These are phyloP conservation scores for Acanthamoeba royreba DNA, from an alignment of 208 protist genomes.

Conservation along the genomic window DNA sequence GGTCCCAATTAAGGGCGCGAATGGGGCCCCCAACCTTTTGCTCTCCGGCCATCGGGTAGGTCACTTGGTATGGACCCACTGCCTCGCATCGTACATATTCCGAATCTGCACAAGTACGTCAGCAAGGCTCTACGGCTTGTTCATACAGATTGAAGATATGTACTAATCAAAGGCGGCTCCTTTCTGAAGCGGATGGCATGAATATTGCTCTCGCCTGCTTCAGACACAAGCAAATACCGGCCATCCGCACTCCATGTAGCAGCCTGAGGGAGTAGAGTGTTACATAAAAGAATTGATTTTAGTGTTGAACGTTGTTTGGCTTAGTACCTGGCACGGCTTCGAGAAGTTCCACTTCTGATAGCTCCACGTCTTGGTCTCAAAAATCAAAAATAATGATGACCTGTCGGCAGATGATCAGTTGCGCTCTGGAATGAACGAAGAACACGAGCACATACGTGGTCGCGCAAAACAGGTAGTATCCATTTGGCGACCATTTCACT, in stretches of 20 bases:
- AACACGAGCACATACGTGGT: no score
- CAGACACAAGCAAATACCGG: not conserved
- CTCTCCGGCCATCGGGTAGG: not conserved
- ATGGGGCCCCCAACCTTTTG: not conserved
- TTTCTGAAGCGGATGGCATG: not conserved
- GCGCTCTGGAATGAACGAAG: no score
- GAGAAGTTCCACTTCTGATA: not conserved
- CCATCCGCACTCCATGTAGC: not conserved
- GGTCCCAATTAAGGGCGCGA: not conserved
- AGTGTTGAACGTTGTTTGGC: no score
- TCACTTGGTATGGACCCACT: constrained; percentile 9
- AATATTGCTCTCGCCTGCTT: not conserved
- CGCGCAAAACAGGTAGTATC: not conserved
- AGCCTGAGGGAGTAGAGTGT: no score
- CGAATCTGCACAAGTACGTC: not conserved
- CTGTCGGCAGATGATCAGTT: no score
- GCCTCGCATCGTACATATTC: not conserved
- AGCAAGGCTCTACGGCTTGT: not conserved
- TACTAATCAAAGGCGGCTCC: not conserved
- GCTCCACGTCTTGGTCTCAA: not conserved
- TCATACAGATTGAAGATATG: not conserved
- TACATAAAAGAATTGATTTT: not conserved
- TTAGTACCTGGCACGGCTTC: not conserved
- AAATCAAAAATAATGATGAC: not conserved
- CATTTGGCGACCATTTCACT: not conserved